These are phyloP conservation scores for Thalassiosira profunda DNA, from an alignment of 108 stramenopile genomes.

Conservation along the genomic window DNA sequence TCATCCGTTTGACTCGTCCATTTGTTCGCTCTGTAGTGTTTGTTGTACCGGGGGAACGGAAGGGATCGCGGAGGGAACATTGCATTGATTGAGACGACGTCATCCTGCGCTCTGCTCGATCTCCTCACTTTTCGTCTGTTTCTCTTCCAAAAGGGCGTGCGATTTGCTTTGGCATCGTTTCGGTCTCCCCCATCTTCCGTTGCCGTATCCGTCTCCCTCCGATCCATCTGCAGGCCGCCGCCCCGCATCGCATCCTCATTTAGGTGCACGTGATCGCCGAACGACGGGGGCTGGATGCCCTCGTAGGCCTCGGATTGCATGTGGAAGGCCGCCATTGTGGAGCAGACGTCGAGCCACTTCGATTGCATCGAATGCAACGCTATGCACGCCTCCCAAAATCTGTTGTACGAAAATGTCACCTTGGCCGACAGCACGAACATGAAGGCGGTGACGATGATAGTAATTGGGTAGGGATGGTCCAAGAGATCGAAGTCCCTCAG, in stretches of 20 bases:
- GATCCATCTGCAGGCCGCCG: too few species aligned
- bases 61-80: neutral
- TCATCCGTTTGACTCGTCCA: neutral
- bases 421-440: conserved; percentile 71
- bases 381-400: conserved; percentile 76
- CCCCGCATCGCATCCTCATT: conserved; percentile 15
- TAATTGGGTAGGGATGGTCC: too few species aligned
- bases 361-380: conserved; percentile 74
- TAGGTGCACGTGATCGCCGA: conserved; percentile 64
- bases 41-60: conserved; percentile 1
- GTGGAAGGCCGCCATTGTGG: conserved; percentile 72
- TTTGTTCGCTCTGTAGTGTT: neutral
- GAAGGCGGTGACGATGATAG: conserved; percentile 49
- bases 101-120: neutral
- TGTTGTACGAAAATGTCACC: conserved; percentile 50
- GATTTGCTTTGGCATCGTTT: neutral
- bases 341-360: conserved; percentile 75
- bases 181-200: neutral
- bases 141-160: neutral
- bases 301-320: conserved; percentile 61
- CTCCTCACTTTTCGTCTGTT: conserved; percentile 2
- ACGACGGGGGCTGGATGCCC: conserved; percentile 56
- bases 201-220: too few species aligned
- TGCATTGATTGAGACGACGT: conserved; percentile 1
- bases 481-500: too few species aligned